Evolutionary conservation across 2,329 filamentous ascomycete genomes (phyloP), one percentile per base, ranked within the genome.

Genomic region (Chalaropsis ovoidea): DNA sequence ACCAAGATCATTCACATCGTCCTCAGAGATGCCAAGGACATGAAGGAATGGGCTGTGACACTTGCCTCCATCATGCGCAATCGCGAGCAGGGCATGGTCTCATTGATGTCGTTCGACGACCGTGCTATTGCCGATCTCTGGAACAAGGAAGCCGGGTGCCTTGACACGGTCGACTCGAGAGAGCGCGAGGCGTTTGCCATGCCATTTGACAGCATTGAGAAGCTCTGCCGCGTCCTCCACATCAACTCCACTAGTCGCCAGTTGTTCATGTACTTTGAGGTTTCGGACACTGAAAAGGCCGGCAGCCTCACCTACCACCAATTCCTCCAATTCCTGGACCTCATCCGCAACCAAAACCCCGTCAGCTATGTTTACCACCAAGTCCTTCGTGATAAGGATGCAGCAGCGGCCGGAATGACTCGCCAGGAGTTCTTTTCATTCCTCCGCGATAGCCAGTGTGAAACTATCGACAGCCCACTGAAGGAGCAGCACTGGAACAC

Each of bases 1-100:
- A 87, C 85, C 71, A 96, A 96, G 75, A 87, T 87, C 8, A 85
- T 97, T 78, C 91, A 97, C 74, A 81, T 99, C 63, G 86, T 96
- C 66, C 90, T 92, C 31, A 86, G 87, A 11, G 86, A 87, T 68
- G 79, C 85, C 60, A 82, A 85, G 69, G 83, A 86, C 7, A 87
- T 93, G 71, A 80, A 85, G 39, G 79, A 89, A 31, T 97, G 93
- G 94, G 90, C 87, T 0, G 83, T 84, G 17, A 93, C 91, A 1
- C 81, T 99, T 15, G 88, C 95, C 67, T 84, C 86, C 63, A 88
- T 97, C 69, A 87, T 90, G 49, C 88, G 88, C 70, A 89, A 95
- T 72, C 85, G 94, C 65, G 90, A 95, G 69, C 89, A 92, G 65
- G 83, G 94, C 71, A 95, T 97, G 88, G 86, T 89, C 13, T 94